Conservation (phyloP, 257 asterid genomes). For the Cinchona pubescens region DNA sequence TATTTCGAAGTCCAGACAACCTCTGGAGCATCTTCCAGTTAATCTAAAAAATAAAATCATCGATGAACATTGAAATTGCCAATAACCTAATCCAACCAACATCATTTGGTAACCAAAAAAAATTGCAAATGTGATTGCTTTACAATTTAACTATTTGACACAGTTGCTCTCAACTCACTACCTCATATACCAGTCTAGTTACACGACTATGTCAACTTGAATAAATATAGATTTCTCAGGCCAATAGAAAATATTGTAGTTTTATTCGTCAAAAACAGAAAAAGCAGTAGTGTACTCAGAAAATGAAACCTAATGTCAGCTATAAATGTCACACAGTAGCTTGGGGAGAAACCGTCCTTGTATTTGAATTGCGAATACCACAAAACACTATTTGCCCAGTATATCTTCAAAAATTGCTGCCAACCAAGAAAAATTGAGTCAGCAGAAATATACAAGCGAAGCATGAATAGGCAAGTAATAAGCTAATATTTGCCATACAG, state of each 20-base stretch:
- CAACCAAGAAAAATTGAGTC: neutral
- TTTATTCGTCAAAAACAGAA: neutral
- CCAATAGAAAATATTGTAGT: neutral
- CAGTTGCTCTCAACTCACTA: neutral
- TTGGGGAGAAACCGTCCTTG: neutral
- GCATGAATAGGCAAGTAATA: neutral
- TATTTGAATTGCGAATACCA: neutral
- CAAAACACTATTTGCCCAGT: too few species aligned
- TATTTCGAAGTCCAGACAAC: too few species aligned
- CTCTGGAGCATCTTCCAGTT: neutral
- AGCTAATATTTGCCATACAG: neutral
- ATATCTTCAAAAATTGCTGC: neutral
- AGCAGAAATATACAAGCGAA: neutral
- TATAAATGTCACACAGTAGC: neutral
- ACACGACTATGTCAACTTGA: neutral
- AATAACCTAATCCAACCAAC: neutral
- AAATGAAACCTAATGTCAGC: constrained; percentile 8
- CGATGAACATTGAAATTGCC: neutral
- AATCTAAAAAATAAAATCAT: too few species aligned
- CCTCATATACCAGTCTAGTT: neutral
- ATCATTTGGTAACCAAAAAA: too few species aligned
- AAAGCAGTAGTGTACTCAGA: neutral
- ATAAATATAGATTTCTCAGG: neutral
- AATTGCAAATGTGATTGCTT: neutral
- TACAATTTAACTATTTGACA: neutral